Base-by-base conservation (phyloP, 129 eudicot species). In the Erigeron canadensis region DNA sequence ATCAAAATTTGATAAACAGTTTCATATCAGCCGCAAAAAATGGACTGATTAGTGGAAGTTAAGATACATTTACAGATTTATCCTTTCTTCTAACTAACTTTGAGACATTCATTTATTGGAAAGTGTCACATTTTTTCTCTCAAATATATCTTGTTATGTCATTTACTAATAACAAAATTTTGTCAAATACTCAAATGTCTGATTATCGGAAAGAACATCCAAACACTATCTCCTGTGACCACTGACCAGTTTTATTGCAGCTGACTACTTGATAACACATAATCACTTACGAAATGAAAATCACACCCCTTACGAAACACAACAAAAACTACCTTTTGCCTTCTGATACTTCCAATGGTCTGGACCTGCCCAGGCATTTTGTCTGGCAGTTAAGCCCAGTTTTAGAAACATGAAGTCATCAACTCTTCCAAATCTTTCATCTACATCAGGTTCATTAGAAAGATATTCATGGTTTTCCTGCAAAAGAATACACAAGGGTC, bases 351-450 rank as follows among this genome's bases (percentile, higher is more conserved):
- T 93, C 98, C 98, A 93, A 54, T 93, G 98, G 64, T 89, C 88
- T 61, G 98, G 95, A 34, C 98, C 98, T 16, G 98, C 98, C 98
- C 98, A 93, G 2, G 96, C 86, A 85, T 93, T 89, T 71, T 83
- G 87, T 63, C 81, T 87, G 44, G 95, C 78, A 6, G 83, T 65
- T 51, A 83, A 80, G 8, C 91, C 96, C 68, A 82, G 61, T 72
- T 70, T 87, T 47, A 79, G 78, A 66, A 87, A 85, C 77, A 87
- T 51, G 73, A 77, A 81, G 62, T 77, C 87, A 76, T 89, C 96
- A 51, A 84, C 85, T 58, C 80, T 76, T 22, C 77, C 82, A 78
- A 71, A 79, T 18, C 79, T 83, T 72, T 85, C 84, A 69, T 89
- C 85, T 63, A 62, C 77, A 69, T 81, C 90, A 63, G 18, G 63